phyloP scores from a whole-genome alignment of 768 basidiomycete species.

The Boletus rubescentipes region DNA sequence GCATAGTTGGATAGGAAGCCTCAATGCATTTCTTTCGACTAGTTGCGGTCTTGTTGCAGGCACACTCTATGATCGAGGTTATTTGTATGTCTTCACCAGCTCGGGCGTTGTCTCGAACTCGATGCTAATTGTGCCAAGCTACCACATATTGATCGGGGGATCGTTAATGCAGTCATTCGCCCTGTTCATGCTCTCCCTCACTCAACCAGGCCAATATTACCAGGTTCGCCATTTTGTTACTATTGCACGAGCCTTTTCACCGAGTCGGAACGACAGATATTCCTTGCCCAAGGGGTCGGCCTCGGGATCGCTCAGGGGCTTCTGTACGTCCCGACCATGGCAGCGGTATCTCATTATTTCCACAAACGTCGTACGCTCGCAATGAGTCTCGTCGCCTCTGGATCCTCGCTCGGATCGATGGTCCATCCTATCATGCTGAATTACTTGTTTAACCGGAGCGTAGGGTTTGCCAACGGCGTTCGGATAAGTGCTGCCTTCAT shows the following conservation, averaged over 20 bases:
- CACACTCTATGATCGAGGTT: constrained; percentile 50
- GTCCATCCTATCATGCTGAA: constrained; percentile 35
- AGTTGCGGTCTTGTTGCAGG: constrained; percentile 43
- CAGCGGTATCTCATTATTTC: constrained; percentile 48
- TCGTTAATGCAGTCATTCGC: constrained; percentile 42
- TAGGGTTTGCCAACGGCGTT: constrained; percentile 48
- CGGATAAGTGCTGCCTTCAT: constrained; percentile 47
- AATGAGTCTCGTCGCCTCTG: constrained; percentile 43
- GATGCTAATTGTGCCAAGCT: constrained; percentile 28
- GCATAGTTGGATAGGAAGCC: constrained; percentile 45
- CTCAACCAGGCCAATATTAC: constrained; percentile 41
- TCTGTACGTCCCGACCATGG: constrained; percentile 44
- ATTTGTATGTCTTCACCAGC: constrained; percentile 35
- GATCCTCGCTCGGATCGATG: constrained; percentile 33
- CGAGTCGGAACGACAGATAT: constrained; percentile 33
- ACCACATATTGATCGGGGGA: constrained; percentile 45
- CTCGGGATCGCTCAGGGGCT: constrained; percentile 48
- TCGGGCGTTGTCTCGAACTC: not conserved
- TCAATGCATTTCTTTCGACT: constrained; percentile 42
- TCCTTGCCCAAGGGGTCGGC: constrained; percentile 49
- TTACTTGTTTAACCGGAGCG: constrained; percentile 14
- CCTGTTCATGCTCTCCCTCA: constrained; percentile 46
- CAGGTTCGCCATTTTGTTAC: constrained; percentile 32
- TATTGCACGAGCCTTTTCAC: not conserved
- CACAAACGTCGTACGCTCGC: constrained; percentile 38